Evolutionary conservation across 2,329 filamentous ascomycete genomes (phyloP), one percentile per base, ranked within the genome.

Genomic region (Cercospora beticola): DNA sequence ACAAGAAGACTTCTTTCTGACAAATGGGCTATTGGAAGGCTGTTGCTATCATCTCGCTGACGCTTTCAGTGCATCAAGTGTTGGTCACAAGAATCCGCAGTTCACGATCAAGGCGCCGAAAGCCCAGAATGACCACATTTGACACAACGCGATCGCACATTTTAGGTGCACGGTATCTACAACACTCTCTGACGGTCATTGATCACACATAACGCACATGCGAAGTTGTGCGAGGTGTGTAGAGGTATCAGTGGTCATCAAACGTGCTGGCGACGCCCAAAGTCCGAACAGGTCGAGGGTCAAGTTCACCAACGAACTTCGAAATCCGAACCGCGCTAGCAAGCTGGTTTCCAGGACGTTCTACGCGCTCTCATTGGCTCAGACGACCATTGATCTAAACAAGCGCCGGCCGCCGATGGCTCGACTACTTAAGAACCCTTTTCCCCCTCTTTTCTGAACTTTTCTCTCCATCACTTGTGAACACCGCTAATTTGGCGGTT

Each of bases 241-340:
- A 16, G 46, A 6, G 3, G 46, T 14, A 23, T 16, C 26, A 12
- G 16, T 58, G 26, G 54, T 28, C 54, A 16, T 26, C 54, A n/a
- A 58, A 58, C 54, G n/a, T 21, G 54, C 54, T 58, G 26, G 54
- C 9, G 3, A 21, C 26, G 26, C 26, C 26, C 26, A 12, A 31
- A 58, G 54, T 31, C 26, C 54, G 28, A 18, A 58, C 23, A n/a
- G 23, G 31, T 31, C n/a, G 26, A 33, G 54, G 54, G 26, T n/a
- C 26, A 30, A 58, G 26, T 58, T 58, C 54, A 58, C 54, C 30
- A n/a, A 58, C 54, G 26, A 58, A 58, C 54, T 58, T 58, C 54
- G 28, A 58, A 58, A 58, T 58, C 18, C 54, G 23, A 33, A 33
- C 54, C 26, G 54, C 54, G 30, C 54, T 58, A 58, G 26, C 26